These are phyloP conservation scores for Cyclotella cryptica DNA, from an alignment of 108 stramenopile genomes.

Conservation along the genomic window DNA sequence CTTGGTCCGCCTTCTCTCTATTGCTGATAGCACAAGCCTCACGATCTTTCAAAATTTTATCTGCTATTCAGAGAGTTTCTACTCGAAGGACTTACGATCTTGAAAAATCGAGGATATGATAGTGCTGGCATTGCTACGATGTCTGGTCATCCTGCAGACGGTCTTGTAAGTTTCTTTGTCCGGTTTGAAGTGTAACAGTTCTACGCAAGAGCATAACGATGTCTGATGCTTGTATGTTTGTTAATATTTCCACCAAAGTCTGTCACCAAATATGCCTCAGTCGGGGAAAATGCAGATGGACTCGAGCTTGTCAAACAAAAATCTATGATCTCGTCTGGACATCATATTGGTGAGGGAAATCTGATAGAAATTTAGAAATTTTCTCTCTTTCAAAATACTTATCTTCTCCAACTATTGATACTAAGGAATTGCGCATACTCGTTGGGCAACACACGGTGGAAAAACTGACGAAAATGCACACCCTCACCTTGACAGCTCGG, in stretches of 20 bases:
- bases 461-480: conserved; percentile 99
- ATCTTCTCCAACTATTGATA: not conserved
- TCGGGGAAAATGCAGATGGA: conserved; percentile 93
- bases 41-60: too few relatives aligned
- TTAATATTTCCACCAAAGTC: conserved; percentile 12
- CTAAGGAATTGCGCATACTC: conserved; percentile 93
- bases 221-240: not conserved
- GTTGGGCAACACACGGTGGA: conserved; percentile 99
- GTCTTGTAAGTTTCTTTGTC: conserved; percentile 36
- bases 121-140: conserved; percentile 97
- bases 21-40: too few relatives aligned
- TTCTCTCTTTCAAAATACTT: not conserved
- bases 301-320: conserved; percentile 86
- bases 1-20: too few relatives aligned
- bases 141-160: conserved; percentile 21
- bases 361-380: not conserved
- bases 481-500: conserved; percentile 94
- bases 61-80: conserved; percentile 53
- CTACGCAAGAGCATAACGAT: not conserved
- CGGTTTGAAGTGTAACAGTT: not conserved
- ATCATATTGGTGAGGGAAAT: conserved; percentile 67
- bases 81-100: conserved; percentile 93
- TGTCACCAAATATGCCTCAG: conserved; percentile 94
- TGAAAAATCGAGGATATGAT: conserved; percentile 99
- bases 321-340: conserved; percentile 65